Conservation (phyloP, 2,329 filamentous ascomycete genomes). For the Chalaropsis ovoidea region DNA sequence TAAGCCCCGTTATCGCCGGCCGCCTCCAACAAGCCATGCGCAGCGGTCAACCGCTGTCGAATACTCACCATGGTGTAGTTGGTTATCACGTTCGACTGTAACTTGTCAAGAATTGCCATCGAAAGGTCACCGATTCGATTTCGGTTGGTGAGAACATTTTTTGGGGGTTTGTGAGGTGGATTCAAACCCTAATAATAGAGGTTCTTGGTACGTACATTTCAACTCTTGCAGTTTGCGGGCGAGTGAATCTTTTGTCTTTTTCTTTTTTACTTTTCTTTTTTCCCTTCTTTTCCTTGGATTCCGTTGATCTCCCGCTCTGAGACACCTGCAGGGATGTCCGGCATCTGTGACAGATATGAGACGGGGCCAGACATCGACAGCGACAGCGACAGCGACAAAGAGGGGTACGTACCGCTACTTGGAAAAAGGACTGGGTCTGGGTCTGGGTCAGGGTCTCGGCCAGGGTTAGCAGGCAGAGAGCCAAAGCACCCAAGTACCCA, state of each 20-base stretch:
- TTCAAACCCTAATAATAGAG: background rate
- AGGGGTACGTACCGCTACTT: background rate
- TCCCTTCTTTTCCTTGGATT: background rate
- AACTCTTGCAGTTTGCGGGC: too few relatives aligned
- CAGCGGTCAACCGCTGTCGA: slow-evolving; percentile 21
- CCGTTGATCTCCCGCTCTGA: background rate
- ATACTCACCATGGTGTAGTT: slow-evolving; percentile 24
- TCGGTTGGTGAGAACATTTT: slow-evolving; percentile 26
- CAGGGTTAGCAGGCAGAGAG: too few relatives aligned
- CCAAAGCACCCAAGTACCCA: background rate
- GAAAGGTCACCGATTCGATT: slow-evolving; percentile 23
- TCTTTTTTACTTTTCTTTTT: too few relatives aligned
- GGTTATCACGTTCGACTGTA: slow-evolving; percentile 25
- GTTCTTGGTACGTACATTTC: background rate
- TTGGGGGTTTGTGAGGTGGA: background rate
- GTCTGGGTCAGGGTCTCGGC: too few relatives aligned
- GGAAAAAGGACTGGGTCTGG: too few relatives aligned
- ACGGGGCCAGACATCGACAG: slow-evolving; percentile 28
- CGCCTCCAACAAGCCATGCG: slow-evolving; percentile 17
- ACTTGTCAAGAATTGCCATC: slow-evolving; percentile 19
- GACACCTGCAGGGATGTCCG: slow-evolving; percentile 23
- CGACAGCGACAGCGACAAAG: background rate
- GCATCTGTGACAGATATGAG: slow-evolving; percentile 39
- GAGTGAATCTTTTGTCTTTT: background rate
- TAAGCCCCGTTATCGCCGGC: background rate